These are phyloP conservation scores for Colletotrichum plurivorum DNA, from an alignment of 2,329 filamentous ascomycete genomes.

Conservation along the genomic window DNA sequence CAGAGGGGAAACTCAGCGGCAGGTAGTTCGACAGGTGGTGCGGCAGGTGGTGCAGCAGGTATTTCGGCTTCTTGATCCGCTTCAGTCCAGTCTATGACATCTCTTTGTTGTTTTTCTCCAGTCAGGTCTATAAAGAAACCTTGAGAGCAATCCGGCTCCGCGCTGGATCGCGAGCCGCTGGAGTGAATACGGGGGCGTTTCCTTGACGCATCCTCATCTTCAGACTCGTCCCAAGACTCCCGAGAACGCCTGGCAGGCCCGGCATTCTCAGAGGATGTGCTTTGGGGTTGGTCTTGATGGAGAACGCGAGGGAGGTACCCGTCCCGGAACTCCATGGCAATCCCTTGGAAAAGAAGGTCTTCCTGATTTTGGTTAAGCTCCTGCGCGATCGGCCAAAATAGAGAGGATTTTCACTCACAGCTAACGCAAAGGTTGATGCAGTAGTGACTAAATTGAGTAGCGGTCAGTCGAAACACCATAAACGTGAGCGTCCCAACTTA, in stretches of 20 bases:
- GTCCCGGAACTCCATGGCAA: not conserved
- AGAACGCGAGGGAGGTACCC: not conserved
- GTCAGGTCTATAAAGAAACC: not conserved
- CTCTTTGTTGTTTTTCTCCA: not conserved
- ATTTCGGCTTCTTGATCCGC: not conserved
- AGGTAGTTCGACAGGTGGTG: not conserved
- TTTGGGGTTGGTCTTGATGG: not conserved
- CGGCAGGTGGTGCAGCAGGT: not conserved
- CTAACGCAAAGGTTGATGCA: not conserved
- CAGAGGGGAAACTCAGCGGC: not conserved
- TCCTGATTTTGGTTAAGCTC: not conserved
- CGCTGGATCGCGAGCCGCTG: not conserved
- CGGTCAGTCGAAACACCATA: not conserved
- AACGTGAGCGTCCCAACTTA: not conserved
- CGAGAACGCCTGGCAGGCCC: not conserved
- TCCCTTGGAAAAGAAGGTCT: not conserved
- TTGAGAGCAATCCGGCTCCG: not conserved
- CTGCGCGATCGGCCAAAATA: not conserved
- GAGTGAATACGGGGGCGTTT: not conserved
- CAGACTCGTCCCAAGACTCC: not conserved
- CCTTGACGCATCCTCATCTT: not conserved
- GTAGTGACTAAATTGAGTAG: not conserved
- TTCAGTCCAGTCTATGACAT: not conserved
- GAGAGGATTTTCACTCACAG: not conserved
- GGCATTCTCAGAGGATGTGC: not conserved